Percentiles rank a stretch among this genome's conserved stretches.
phyloP scores from a whole-genome alignment of 2,329 filamentous ascomycete genomes.

The Botrytis pseudocinerea region DNA sequence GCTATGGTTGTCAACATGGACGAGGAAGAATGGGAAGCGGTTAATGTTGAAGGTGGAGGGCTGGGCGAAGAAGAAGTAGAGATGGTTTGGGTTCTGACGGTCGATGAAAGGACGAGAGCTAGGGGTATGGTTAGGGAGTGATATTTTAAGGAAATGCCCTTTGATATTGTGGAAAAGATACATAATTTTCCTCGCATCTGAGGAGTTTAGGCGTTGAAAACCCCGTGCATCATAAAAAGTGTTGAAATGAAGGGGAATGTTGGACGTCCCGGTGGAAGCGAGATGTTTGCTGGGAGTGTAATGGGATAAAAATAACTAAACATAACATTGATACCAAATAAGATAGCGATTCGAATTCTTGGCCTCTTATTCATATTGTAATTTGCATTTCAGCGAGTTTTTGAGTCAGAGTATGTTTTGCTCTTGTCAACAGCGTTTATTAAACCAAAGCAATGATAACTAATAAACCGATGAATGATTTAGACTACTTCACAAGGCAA shows the following conservation, averaged over 20 bases:
- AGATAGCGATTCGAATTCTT: not conserved
- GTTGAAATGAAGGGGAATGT: not conserved
- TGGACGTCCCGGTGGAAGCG: not conserved
- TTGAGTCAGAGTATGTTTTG: not conserved
- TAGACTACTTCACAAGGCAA: not conserved
- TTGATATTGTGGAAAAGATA: not conserved
- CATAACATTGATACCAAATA: not conserved
- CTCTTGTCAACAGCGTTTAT: not conserved
- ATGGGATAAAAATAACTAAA: not conserved
- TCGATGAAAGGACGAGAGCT: conserved; percentile 72
- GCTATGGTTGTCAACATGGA: conserved; percentile 91
- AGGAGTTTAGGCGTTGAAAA: conserved; percentile 2
- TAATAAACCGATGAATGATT: not conserved
- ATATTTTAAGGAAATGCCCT: not conserved
- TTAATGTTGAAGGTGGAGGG: conserved; percentile 47
- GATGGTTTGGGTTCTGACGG: conserved; percentile 69
- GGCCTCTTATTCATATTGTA: not conserved
- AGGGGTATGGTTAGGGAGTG: conserved; percentile 60
- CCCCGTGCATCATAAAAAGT: not conserved
- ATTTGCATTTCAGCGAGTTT: not conserved
- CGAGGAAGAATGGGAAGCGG: conserved; percentile 89
- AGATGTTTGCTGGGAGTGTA: not conserved
- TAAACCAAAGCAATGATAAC: not conserved
- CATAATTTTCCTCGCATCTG: not conserved
- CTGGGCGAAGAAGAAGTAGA: conserved; percentile 56